Conservation (phyloP, 805 yeast species). For the Candida easanensis region DNA sequence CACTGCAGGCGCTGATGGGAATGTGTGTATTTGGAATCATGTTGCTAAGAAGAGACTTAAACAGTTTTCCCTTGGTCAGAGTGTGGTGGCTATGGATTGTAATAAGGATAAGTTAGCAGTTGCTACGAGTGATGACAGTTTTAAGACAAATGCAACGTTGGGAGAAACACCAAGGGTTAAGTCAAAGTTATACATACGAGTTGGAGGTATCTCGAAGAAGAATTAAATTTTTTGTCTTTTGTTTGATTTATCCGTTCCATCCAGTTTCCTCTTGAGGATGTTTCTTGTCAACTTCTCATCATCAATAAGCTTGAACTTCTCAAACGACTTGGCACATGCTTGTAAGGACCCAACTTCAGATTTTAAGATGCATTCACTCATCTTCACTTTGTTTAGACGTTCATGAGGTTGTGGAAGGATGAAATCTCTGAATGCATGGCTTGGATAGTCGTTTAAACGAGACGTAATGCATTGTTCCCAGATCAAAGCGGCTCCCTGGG, state of each 20-base stretch:
- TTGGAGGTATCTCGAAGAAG: no score
- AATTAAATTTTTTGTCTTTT: constrained; percentile 27
- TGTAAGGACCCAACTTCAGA: constrained; percentile 54
- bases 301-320: constrained; percentile 42
- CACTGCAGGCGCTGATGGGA: constrained; percentile 92
- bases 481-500: constrained; percentile 32
- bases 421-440: constrained; percentile 28
- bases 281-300: constrained; percentile 61
- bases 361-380: constrained; percentile 55
- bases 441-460: constrained; percentile 48
- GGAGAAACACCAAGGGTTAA: constrained; percentile 15
- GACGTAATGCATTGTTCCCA: constrained; percentile 28
- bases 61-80: constrained; percentile 46
- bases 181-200: constrained; percentile 19
- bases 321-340: constrained; percentile 31
- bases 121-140: constrained; percentile 50
- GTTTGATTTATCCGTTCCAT: no score
- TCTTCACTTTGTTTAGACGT: constrained; percentile 26
- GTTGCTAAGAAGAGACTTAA: constrained; percentile 74
- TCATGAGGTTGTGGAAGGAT: constrained; percentile 20
- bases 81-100: constrained; percentile 41
- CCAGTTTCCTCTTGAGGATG: constrained; percentile 49
- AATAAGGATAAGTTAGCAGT: constrained; percentile 36
- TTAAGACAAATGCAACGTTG: constrained; percentile 35
- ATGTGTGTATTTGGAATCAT: constrained; percentile 88